Evolutionary conservation across 768 basidiomycete species (phyloP).

Genomic region (Leccinum ochraceum): DNA sequence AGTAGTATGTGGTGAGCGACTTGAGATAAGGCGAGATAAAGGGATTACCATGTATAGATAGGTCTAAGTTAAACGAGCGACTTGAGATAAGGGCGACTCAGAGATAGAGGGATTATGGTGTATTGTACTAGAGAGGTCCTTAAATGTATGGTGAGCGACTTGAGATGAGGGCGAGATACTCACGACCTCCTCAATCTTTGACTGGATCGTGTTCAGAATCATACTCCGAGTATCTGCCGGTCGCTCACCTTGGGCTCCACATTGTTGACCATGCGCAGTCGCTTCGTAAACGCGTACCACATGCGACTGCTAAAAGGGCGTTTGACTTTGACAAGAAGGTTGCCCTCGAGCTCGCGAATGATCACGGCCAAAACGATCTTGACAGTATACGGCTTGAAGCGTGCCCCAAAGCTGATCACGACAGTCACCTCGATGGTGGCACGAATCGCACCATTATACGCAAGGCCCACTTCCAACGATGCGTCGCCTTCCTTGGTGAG

Average conservation of each 20-base stretch:
- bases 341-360: constrained; percentile 87
- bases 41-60: too few species aligned
- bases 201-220: constrained; percentile 88
- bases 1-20: too few species aligned
- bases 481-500: constrained; percentile 94
- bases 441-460: constrained; percentile 84
- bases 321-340: constrained; percentile 86
- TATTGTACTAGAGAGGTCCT: too few species aligned
- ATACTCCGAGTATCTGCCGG: constrained; percentile 93
- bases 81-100: too few species aligned
- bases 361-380: constrained; percentile 88
- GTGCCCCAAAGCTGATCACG: constrained; percentile 77
- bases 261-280: constrained; percentile 83
- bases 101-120: too few species aligned
- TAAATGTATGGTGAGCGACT: too few species aligned
- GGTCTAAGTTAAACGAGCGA: too few species aligned
- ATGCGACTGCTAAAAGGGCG: constrained; percentile 93
- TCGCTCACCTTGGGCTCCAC: constrained; percentile 95
- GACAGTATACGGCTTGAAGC: constrained; percentile 88
- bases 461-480: constrained; percentile 74
- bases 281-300: constrained; percentile 91
- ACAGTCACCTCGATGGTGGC: constrained; percentile 90
- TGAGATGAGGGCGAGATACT: too few species aligned
- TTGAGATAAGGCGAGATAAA: too few species aligned
- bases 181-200: constrained; percentile 84